Percentiles rank a stretch among this genome's conserved stretches.
phyloP scores from a whole-genome alignment of 2,329 filamentous ascomycete species.

The Arthrobotrys entomopaga region DNA sequence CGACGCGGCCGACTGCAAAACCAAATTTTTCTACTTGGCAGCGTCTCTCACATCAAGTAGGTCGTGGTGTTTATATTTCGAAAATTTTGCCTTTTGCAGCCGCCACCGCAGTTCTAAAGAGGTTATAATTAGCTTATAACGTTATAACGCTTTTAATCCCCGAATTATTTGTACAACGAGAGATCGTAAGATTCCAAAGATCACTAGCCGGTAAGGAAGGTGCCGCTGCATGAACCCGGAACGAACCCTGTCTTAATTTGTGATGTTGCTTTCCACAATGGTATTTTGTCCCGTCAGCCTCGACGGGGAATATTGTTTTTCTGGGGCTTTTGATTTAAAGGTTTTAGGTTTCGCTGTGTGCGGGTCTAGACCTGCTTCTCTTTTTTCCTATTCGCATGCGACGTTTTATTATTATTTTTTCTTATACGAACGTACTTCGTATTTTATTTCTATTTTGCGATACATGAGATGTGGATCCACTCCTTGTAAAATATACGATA shows the following conservation, averaged over 20 bases:
- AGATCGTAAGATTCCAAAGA: conserved; percentile 12
- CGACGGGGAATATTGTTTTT: neutral
- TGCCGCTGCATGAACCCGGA: conserved; percentile 2
- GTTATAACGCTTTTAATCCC: too few species aligned
- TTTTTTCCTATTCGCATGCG: neutral
- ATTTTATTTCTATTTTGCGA: too few species aligned
- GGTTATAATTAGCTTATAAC: too few species aligned
- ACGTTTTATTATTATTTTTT: neutral
- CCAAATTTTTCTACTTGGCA: too few species aligned
- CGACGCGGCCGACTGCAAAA: too few species aligned
- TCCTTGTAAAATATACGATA: neutral
- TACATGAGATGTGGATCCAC: too few species aligned
- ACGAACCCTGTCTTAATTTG: conserved; percentile 4
- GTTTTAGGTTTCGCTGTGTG: neutral
- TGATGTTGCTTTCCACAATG: neutral
- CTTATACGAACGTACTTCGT: neutral
- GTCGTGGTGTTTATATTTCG: too few species aligned
- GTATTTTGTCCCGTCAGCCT: neutral
- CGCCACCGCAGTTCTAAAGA: too few species aligned
- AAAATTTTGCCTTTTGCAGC: too few species aligned
- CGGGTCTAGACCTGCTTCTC: neutral
- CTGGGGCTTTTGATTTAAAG: conserved; percentile 7
- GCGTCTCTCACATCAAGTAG: too few species aligned
- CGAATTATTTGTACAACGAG: conserved; percentile 11
- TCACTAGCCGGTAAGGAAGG: conserved; percentile 16